Percentiles rank a stretch among this genome's conserved stretches.
phyloP scores from a whole-genome alignment of 768 basidiomycete species.

The Tulasnella sp. region DNA sequence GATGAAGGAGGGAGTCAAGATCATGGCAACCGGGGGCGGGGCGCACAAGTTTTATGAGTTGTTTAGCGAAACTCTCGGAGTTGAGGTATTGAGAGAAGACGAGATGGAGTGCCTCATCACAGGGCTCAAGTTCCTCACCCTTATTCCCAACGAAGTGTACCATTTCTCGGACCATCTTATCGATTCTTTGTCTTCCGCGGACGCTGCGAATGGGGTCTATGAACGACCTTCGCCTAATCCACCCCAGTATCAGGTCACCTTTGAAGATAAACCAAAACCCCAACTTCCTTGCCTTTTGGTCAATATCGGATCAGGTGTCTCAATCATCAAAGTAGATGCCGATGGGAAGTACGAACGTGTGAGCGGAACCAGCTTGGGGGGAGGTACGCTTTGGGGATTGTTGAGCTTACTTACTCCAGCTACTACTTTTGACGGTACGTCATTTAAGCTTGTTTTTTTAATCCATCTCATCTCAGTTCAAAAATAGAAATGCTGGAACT shows the following conservation, averaged over 20 bases:
- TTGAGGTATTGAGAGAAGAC: slow-evolving; percentile 83
- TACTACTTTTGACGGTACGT: slow-evolving; percentile 78
- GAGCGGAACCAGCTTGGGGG: slow-evolving; percentile 91
- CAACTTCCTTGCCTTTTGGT: slow-evolving; percentile 93
- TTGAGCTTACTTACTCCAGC: slow-evolving; percentile 91
- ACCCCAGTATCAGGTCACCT: slow-evolving; percentile 77
- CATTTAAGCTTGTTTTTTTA: slow-evolving; percentile 8
- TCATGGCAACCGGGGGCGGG: slow-evolving; percentile 96
- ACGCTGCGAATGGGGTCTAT: slow-evolving; percentile 28
- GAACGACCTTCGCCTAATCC: slow-evolving; percentile 86
- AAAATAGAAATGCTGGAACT: slow-evolving; percentile 83
- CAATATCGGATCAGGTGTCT: slow-evolving; percentile 96
- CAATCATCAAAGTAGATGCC: slow-evolving; percentile 92
- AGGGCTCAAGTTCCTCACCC: slow-evolving; percentile 88
- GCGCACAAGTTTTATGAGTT: slow-evolving; percentile 88
- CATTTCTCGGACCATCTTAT: slow-evolving; percentile 98
- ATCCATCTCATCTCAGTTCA: slow-evolving; percentile 8
- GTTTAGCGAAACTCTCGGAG: slow-evolving; percentile 56
- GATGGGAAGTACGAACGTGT: slow-evolving; percentile 94
- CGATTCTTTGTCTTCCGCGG: slow-evolving; percentile 34
- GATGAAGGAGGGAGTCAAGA: slow-evolving; percentile 87
- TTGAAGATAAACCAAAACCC: slow-evolving; percentile 68
- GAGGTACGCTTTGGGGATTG: slow-evolving; percentile 94
- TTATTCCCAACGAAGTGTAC: slow-evolving; percentile 95
- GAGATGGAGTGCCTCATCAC: slow-evolving; percentile 99